Percentiles rank a stretch among this genome's conserved stretches.
Evolutionary conservation across 2,329 filamentous ascomycete species (phyloP).

Genomic region (Talaromyces sp.): DNA sequence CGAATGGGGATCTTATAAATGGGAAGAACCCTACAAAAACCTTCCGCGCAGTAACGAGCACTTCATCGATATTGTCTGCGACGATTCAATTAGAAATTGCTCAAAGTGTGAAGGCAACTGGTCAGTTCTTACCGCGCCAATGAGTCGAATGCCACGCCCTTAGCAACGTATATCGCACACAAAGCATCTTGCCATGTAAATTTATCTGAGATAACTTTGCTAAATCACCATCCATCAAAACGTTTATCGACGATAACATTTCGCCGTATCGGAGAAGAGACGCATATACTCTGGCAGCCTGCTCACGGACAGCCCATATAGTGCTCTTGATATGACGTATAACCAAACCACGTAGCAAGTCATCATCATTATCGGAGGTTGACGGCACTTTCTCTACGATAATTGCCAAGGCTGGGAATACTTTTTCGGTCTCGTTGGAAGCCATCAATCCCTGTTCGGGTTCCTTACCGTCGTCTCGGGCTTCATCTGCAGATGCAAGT

Average conservation of each 20-base stretch:
- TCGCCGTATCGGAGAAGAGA: conserved; percentile 33
- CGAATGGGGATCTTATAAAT: conserved; percentile 32
- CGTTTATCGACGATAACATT: conserved; percentile 30
- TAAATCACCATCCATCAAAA: conserved; percentile 24
- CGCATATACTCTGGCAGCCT: conserved; percentile 44
- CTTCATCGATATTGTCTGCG: conserved; percentile 10
- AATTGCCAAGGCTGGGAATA: conserved; percentile 47
- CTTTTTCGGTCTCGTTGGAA: conserved; percentile 35
- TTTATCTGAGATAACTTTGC: conserved; percentile 31
- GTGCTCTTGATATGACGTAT: conserved; percentile 39
- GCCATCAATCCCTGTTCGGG: conserved; percentile 28
- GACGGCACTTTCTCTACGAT: conserved; percentile 43
- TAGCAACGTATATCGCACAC: conserved; percentile 37
- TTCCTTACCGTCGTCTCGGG: conserved; percentile 19
- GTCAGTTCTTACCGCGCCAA: conserved; percentile 32
- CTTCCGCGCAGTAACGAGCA: conserved; percentile 24
- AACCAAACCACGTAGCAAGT: conserved; percentile 32
- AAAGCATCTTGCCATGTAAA: conserved; percentile 41
- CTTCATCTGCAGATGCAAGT: conserved; percentile 26
- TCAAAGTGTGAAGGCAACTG: background rate
- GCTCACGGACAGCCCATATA: conserved; percentile 47
- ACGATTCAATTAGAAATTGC: background rate
- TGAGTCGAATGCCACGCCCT: conserved; percentile 33
- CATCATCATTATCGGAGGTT: conserved; percentile 30
- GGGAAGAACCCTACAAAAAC: conserved; percentile 28